Evolutionary conservation across 208 protist genomes (phyloP), one percentile per base, ranked within the genome.

Genomic region (Leishmania turanica): DNA sequence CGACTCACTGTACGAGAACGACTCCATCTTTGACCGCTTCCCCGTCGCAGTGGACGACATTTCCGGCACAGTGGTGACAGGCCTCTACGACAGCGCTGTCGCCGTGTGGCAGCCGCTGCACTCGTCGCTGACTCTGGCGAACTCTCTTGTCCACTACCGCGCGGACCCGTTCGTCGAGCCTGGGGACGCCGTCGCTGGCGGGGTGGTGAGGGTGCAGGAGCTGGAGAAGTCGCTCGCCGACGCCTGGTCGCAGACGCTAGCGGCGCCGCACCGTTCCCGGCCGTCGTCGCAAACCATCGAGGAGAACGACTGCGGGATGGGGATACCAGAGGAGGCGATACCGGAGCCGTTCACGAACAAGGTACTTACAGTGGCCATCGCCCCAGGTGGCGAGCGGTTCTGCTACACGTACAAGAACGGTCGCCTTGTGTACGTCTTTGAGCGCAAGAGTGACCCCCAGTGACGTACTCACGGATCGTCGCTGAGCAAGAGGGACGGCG

Each of bases 11-110:
- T 96, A 96, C 84, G 89, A 93, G 37, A 93, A 93, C 47, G 93
- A 97, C 84, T 86, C 80, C 71, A 96, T 97, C 77, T 98, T 96
- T 83, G 95, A 98, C 78, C 89, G 92, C 58, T 96, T 96, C 85
- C 88, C 93, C 1, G 72, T 96, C 54, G 93, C 87, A 1, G 92
- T 96, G 21, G 95, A 98, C 79, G 88, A 96, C 77, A 84, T 91
- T 4, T 93, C 91, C 0, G 81, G 87, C 37, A 95, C 90, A 24
- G 92, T 98, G 17, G 86, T 96, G 74, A 98, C 95, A 17, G 95
- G 95, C 3, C 79, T 96, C 24, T 98, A 98, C 79, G 93, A 96
- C 78, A 89, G 91, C 19, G 93, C 92, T 4, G 95, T 94, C 15
- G 90, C 93, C 15, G 93, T 96, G 40, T 98, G 95, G 93, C 95